Evolutionary conservation across 805 yeast genomes (phyloP), one percentile per base, ranked within the genome.

Genomic region (Starmerella vitae): DNA sequence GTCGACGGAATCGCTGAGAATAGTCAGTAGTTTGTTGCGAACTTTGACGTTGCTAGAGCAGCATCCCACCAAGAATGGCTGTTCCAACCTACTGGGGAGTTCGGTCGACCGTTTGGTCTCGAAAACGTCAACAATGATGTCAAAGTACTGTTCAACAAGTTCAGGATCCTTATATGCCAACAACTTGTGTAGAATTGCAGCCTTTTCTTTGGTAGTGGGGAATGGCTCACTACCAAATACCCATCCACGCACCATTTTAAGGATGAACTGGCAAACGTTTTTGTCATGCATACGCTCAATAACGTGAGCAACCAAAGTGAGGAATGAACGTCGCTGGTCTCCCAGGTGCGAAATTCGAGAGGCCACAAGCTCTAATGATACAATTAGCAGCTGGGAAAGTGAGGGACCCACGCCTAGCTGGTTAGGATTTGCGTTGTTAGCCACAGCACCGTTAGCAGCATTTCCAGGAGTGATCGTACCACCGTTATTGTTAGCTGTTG

Each of bases 171-270:
- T 94, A 56, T 84, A 86, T 3, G 18, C 24, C 71, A 88, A 73
- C 95, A 93, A 85, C 60, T 91, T 91, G 12, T 86, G 72, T 41
- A 91, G 64, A 30, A 91, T 78, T 0, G 94, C 96, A 1, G 97
- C 94, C 56, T 91, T 91, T 54, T 91, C 99, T 56, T 91, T 93
- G 2, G 80, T 75, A 0, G 97, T 83, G 3, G 99, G 99, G 65
- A 85, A 85, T 18, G 83, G 67, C 47, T 83, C 94, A 3, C 74
- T 66, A 8, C 48, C 50, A 54, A 93, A 85, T 0, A 86, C 88
- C 98, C 99, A 91, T 13, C 70, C 70, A 52, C 86, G 73, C 1
- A 86, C 88, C 47, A 85, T 76, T 21, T 68, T 67, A 20, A 88
- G 74, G 33, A 91, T 80, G 53, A 77, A 78, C 44, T 72, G 72